These are phyloP conservation scores for Solanum pinnatisectum DNA, from an alignment of 257 asterid species.

Conservation along the genomic window DNA sequence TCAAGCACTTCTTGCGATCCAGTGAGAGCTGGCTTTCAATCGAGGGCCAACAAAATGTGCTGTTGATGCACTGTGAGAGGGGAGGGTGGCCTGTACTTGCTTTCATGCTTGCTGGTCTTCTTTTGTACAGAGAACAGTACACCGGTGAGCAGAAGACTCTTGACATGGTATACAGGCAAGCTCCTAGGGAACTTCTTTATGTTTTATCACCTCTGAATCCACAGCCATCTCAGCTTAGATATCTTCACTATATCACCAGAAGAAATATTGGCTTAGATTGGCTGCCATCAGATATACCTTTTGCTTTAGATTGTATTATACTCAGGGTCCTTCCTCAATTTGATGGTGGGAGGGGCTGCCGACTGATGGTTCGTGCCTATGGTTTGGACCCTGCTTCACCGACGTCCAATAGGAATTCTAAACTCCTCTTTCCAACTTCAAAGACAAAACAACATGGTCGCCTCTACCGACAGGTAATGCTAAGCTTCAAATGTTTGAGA, in stretches of 20 bases:
- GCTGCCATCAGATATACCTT: slow-evolving; percentile 85
- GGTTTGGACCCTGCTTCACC: slow-evolving; percentile 80
- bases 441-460: slow-evolving; percentile 44
- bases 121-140: slow-evolving; percentile 85
- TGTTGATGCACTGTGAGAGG: slow-evolving; percentile 91
- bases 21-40: slow-evolving; percentile 99
- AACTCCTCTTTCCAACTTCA: slow-evolving; percentile 75
- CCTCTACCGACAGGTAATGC: slow-evolving; percentile 62
- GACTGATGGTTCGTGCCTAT: slow-evolving; percentile 76
- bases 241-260: slow-evolving; percentile 89
- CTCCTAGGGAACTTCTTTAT: slow-evolving; percentile 92
- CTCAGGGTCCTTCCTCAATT: slow-evolving; percentile 43
- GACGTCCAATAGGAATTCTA: slow-evolving; percentile 68
- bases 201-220: slow-evolving; percentile 93
- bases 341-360: slow-evolving; percentile 82
- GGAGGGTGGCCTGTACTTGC: slow-evolving; percentile 99
- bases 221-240: slow-evolving; percentile 95
- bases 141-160: slow-evolving; percentile 92
- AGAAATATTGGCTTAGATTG: slow-evolving; percentile 76
- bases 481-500: slow-evolving; percentile 10
- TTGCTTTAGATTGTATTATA: slow-evolving; percentile 24
- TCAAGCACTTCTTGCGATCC: slow-evolving; percentile 89
- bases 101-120: slow-evolving; percentile 98
- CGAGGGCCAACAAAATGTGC: slow-evolving; percentile 96
- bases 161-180: slow-evolving; percentile 96